Evolutionary conservation across 1,139 yeast species (phyloP).

Genomic region (Saccharomyces pastorianus): DNA sequence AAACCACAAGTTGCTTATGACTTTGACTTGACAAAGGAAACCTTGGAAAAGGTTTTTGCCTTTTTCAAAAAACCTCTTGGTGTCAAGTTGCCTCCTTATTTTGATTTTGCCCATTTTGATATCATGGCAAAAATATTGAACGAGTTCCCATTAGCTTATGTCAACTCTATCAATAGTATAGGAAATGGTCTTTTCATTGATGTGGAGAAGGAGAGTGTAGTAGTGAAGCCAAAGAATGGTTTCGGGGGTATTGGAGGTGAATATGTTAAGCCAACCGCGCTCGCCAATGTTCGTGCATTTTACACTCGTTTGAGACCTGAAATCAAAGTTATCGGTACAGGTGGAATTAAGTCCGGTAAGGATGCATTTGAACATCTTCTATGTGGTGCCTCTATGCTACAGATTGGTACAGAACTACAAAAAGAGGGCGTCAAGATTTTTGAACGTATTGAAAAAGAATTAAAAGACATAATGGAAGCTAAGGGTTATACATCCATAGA

Average conservation of each 20-base stretch:
- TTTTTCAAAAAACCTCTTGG: constrained; percentile 27
- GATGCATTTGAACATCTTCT: constrained; percentile 28
- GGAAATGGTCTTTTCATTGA: constrained; percentile 28
- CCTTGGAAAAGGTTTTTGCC: constrained; percentile 39
- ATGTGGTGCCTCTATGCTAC: constrained; percentile 29
- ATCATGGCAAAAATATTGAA: constrained; percentile 22
- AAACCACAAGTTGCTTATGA: constrained; percentile 50
- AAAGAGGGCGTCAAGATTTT: constrained; percentile 24
- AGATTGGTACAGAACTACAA: constrained; percentile 25
- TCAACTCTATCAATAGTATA: constrained; percentile 25
- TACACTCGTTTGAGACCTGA: constrained; percentile 25
- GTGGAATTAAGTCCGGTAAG: constrained; percentile 25
- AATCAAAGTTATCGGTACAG: constrained; percentile 27
- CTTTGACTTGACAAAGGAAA: constrained; percentile 43
- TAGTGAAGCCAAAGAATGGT: constrained; percentile 27
- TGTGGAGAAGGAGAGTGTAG: constrained; percentile 23
- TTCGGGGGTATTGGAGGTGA: constrained; percentile 31
- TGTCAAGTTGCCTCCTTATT: constrained; percentile 27
- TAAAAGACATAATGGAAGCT: constrained; percentile 20
- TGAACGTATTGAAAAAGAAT: constrained; percentile 19
- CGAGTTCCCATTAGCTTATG: constrained; percentile 23
- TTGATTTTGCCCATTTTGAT: constrained; percentile 29
- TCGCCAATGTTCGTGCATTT: constrained; percentile 28
- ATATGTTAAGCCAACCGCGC: constrained; percentile 28
- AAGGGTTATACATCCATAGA: constrained; percentile 26